Conservation (phyloP, 106 monocot species). For the Acanthochlamys bracteata region DNA sequence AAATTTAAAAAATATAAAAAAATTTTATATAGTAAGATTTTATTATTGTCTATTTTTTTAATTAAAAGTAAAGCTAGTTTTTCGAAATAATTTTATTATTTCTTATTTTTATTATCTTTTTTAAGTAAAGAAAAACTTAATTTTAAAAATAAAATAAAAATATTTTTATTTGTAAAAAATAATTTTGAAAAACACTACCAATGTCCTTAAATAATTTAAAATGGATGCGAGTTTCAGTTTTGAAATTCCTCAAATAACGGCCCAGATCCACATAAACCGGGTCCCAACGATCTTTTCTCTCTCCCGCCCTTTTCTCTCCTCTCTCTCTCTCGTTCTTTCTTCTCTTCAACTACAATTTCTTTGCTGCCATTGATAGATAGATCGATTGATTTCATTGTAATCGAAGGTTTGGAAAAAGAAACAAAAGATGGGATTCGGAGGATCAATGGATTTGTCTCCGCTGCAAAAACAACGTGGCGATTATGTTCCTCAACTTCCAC, state of each 20-base stretch:
- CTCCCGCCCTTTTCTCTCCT: not conserved
- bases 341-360: not conserved
- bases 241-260: too few relatives aligned
- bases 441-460: conserved; percentile 25
- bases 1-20: too few relatives aligned
- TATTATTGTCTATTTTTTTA: too few relatives aligned
- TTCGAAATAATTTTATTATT: too few relatives aligned
- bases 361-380: not conserved
- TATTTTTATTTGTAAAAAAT: too few relatives aligned
- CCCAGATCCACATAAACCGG: not conserved
- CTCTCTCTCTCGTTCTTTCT: not conserved
- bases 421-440: conserved; percentile 10
- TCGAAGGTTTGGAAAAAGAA: not conserved
- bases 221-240: too few relatives aligned
- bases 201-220: not conserved
- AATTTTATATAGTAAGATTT: too few relatives aligned
- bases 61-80: too few relatives aligned
- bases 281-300: not conserved
- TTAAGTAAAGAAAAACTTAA: too few relatives aligned
- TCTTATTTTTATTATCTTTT: too few relatives aligned
- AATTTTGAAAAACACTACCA: not conserved
- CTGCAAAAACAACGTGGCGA: conserved; percentile 31
- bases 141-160: too few relatives aligned
- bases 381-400: too few relatives aligned
- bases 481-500: conserved; percentile 28